Base-by-base conservation (phyloP, 2,329 filamentous ascomycete species). In the Didymellaceae sp. region DNA sequence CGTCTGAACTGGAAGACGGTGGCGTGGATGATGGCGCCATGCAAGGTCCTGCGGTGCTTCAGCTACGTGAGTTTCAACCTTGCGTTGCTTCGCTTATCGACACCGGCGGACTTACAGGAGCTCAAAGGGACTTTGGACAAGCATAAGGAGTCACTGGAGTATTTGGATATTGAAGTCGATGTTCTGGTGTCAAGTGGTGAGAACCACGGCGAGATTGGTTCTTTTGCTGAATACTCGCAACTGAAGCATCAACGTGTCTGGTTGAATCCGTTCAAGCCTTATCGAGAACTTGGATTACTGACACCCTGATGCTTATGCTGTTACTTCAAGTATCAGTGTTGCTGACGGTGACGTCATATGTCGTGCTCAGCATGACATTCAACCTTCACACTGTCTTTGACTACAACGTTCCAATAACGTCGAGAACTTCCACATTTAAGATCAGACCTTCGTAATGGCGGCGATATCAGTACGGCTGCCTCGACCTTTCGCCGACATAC, bases 51-150 rank as follows among this genome's bases (percentile, higher is more conserved):
- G 24, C 37, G 26, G 25, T 32, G 42, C 20, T 52, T 52, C 28
- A 42, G 31, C 42, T 52, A 42, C 22, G 43, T 52, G 17, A 52
- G 48, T 26, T 52, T 52, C 48, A 52, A 52, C 8, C 37, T 52
- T 2, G 48, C 48, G 2, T 32, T 52, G 20, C 6, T 52, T 11
- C 48, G 48, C 7, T 17, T 52, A 3, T 52, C 48, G 10, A 46
- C 20, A 6, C 48, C 48, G 10, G 11, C 16, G 17, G 48, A 52
- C 6, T n/a, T 52, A 7, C 37, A 33, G 22, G 48, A 52, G 5
- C 24, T 52, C 13, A 52, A 43, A 11, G 9, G 22, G 1, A 46
- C 32, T 2, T 21, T 52, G 5, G 37, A 52, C 14, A 28, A 16
- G 6, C 37, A 52, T 6, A 11, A 14, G 17, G 16, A 3, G 2